Percentiles rank a stretch among this genome's conserved stretches.
phyloP scores from a whole-genome alignment of 2,329 filamentous ascomycete species.

The Lecanicillium sp. region DNA sequence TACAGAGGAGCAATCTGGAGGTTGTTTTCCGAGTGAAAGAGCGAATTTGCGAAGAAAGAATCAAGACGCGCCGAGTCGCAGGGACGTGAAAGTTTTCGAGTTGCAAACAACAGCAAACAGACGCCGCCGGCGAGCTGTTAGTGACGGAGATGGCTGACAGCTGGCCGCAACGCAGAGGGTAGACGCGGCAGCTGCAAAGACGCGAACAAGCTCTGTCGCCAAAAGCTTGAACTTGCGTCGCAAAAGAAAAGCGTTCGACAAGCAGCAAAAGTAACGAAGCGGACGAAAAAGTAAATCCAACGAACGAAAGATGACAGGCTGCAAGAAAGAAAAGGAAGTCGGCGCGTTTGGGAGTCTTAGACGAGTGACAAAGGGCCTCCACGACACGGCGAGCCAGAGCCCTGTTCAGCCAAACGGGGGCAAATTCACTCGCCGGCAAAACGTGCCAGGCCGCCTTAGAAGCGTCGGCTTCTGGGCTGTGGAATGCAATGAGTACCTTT shows the following conservation, averaged over 20 bases:
- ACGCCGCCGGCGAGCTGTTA: slow-evolving; percentile 1
- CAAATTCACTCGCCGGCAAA: slow-evolving; percentile 6
- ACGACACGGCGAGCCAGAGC: no score
- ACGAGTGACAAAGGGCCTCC: slow-evolving; percentile 2
- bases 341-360: no score
- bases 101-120: slow-evolving; percentile 4
- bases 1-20: slow-evolving; percentile 14
- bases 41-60: neutral
- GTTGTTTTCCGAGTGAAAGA: neutral
- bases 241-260: neutral
- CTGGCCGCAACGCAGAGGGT: slow-evolving; percentile 1
- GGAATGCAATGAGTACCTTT: slow-evolving; percentile 13
- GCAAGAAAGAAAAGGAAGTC: slow-evolving; percentile 8
- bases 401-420: no score
- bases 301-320: slow-evolving; percentile 5
- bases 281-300: neutral
- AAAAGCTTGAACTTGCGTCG: neutral
- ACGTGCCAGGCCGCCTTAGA: slow-evolving; percentile 8
- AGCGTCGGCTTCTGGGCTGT: slow-evolving; percentile 7
- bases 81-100: neutral
- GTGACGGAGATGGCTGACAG: slow-evolving; percentile 2
- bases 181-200: neutral
- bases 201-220: neutral
- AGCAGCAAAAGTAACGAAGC: neutral
- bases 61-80: neutral